These are phyloP conservation scores for Aspergillus sp. DNA, from an alignment of 2,329 filamentous ascomycete species.

Conservation along the genomic window DNA sequence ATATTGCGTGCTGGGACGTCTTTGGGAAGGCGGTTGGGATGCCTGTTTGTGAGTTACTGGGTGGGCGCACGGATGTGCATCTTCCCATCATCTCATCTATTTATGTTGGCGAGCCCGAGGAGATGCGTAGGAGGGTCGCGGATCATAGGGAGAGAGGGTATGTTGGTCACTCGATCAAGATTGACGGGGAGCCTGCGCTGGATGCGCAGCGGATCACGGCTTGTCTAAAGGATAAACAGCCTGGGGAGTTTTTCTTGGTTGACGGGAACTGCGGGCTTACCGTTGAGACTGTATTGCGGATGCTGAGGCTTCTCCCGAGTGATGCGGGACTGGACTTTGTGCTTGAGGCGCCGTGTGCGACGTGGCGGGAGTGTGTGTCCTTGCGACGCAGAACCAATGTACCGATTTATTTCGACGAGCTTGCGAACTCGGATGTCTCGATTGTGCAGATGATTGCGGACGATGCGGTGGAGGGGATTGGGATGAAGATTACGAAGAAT, in stretches of 20 bases:
- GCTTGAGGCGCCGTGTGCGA: constrained; percentile 25
- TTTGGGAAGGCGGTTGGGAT: constrained; percentile 25
- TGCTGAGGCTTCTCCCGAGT: constrained; percentile 23
- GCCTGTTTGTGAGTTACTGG: constrained; percentile 25
- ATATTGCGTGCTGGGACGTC: constrained; percentile 26
- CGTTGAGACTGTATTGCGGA: constrained; percentile 22
- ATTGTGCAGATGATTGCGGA: constrained; percentile 23
- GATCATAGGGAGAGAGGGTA: neutral
- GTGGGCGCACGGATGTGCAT: constrained; percentile 18
- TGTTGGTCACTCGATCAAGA: neutral
- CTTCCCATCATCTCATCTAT: constrained; percentile 20
- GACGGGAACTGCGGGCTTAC: constrained; percentile 24
- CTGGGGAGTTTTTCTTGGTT: constrained; percentile 21
- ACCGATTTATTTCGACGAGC: constrained; percentile 26
- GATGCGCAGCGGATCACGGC: neutral
- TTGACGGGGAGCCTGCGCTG: neutral
- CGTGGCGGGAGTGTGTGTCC: constrained; percentile 23
- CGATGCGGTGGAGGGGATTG: constrained; percentile 26
- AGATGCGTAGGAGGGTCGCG: neutral
- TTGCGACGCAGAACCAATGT: constrained; percentile 21
- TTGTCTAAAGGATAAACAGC: constrained; percentile 8
- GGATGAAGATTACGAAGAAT: constrained; percentile 25
- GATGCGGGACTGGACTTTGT: constrained; percentile 21
- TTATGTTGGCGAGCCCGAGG: neutral
- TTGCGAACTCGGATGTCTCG: constrained; percentile 17